Evolutionary conservation across 176 grass and related monocot genomes (phyloP), one percentile per base, ranked within the genome.

Genomic region (Pharus latifolius): DNA sequence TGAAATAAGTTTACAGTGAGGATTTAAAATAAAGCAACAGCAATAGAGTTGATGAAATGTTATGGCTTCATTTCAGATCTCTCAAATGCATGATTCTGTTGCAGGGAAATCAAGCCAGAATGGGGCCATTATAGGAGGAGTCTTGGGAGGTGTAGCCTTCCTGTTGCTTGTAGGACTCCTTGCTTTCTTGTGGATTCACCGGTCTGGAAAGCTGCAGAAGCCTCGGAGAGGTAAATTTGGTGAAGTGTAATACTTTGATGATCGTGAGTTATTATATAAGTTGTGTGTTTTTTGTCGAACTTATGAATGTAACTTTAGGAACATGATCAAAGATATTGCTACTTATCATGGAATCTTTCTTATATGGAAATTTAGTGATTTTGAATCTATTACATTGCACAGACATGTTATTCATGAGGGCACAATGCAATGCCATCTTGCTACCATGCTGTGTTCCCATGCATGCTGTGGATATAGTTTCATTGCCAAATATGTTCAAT

Each of bases 111-210:
- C 91, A 42, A 80, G 69, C 31, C 31, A n/a, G 12, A 87, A 83
- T 41, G 45, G 70, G 45, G 91, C 70, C n/a, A 78, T 91, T 33
- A 84, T 84, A 63, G 91, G 84, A 85, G 87, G 73, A 49, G 54
- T 87, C 67, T 22, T 71, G 2, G 87, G 87, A 64, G 91, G 78
- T 68, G 65, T 72, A 37, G 66, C 70, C 43, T 63, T 82, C 51
- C 24, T 91, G 12, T 62, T 88, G 49, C 69, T 96, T 77, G 17
- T 76, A 7, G 77, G 63, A 5, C 17, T 85, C n/a, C 23, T 80
- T 12, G 65, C 65, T 75, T 65, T 92, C 28, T 49, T 91, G 34
- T 75, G 85, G 74, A 76, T 79, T 34, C 24, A 28, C 14, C 52
- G 63, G 33, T 85, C 64, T 56, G 82, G 74, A 58, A 62, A 79